Base-by-base conservation (phyloP, 2,329 filamentous ascomycete species). In the Hypoxylon sp. region DNA sequence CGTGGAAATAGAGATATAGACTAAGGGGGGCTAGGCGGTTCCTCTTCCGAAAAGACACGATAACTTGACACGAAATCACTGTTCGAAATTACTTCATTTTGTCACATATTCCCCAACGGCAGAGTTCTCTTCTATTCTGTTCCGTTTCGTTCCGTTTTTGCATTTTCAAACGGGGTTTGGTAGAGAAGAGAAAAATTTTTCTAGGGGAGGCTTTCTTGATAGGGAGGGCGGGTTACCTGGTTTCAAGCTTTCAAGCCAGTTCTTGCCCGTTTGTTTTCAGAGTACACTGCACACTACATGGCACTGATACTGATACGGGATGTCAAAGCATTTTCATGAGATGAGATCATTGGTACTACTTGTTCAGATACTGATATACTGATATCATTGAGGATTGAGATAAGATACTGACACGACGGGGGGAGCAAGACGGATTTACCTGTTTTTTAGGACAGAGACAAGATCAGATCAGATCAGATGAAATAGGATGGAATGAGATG, bases 121-220 rank as follows among this genome's bases (percentile, higher is more conserved):
- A 61, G 65, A 65, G 42, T 59, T 61, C 20, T 20, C 20, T 20
- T 20, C 20, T 20, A 20, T 20, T 63, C 3, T 48, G 25, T 37
- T 37, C 11, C 57, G 55, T 56, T 63, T 7, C 30, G 25, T 59
- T 31, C 30, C 25, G 31, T 33, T 62, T 59, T 40, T 66, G 54
- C 62, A 61, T 68, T 68, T 65, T 65, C 57, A 65, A 65, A 55
- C 46, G 55, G 55, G 35, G 51, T 57, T 51, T 37, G 61, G 64
- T 60, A 44, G 42, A 40, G 61, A 42, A 51, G 59, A 64, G n/a
- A 42, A 58, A 62, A 58, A 51, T 27, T 27, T 8, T 33, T 8
- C 22, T 27, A 27, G 59, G 59, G 40, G 64, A 55, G 59, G 59
- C 54, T 46, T 63, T 55, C 33, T 67, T 22, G 31, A 31, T 56